phyloP scores from a whole-genome alignment of 108 stramenopile species.

The Cyclotella distinguenda region DNA sequence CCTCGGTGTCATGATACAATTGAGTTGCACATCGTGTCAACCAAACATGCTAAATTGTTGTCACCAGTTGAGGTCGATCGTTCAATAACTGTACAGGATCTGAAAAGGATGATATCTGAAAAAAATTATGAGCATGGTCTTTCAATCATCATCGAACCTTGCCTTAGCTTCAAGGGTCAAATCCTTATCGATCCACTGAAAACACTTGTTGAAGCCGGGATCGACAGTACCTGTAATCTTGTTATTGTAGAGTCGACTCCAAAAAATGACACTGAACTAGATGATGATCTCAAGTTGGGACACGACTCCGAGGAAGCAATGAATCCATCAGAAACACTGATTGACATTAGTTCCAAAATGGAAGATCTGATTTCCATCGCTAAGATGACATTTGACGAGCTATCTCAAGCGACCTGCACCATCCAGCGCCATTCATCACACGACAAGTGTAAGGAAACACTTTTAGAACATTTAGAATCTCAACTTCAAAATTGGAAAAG shows the following conservation, averaged over 20 bases:
- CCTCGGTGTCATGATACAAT: constrained; percentile 6
- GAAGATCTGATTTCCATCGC: constrained; percentile 24
- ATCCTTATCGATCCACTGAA: constrained; percentile 23
- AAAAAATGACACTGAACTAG: background rate
- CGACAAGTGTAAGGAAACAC: constrained; percentile 7
- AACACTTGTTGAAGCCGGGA: constrained; percentile 14
- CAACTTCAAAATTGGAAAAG: constrained; percentile 9
- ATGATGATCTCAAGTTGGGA: background rate
- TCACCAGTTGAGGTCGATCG: constrained; percentile 17
- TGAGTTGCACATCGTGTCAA: constrained; percentile 37
- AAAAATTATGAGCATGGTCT: constrained; percentile 13
- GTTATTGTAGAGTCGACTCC: constrained; percentile 24
- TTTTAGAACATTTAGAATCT: background rate
- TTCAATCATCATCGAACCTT: too few relatives aligned
- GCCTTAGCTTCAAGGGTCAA: constrained; percentile 18
- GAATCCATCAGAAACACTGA: too few relatives aligned
- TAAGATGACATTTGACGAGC: constrained; percentile 5
- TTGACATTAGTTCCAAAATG: constrained; percentile 12
- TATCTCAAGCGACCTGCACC: background rate
- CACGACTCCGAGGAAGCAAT: background rate
- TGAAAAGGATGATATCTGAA: constrained; percentile 30
- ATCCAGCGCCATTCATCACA: constrained; percentile 20
- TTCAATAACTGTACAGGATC: constrained; percentile 23
- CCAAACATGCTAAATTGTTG: constrained; percentile 23
- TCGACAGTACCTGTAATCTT: constrained; percentile 12